Conservation (phyloP, 176 grass and related monocot genomes). For the Saccharum officinarum region DNA sequence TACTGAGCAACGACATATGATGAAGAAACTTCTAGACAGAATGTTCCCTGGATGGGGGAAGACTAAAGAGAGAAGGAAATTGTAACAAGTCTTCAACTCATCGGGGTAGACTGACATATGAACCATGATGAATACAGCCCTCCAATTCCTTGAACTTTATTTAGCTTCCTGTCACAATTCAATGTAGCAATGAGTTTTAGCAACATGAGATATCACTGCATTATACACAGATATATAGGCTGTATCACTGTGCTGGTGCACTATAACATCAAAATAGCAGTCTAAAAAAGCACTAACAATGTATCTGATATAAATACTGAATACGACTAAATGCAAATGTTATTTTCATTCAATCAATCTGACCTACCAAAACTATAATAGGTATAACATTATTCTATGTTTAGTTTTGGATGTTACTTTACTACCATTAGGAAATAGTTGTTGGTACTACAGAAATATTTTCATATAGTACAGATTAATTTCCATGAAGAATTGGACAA, state of each 20-base stretch:
- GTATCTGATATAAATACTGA: not conserved
- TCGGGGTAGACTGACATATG: not conserved
- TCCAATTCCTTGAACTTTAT: not conserved
- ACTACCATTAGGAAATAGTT: not conserved
- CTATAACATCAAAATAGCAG: not conserved
- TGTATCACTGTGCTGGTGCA: not conserved
- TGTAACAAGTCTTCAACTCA: not conserved
- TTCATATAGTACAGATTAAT: not conserved
- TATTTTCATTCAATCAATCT: not conserved
- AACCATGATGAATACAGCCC: not conserved
- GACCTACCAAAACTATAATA: not conserved
- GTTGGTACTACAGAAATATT: not conserved
- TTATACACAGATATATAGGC: not conserved
- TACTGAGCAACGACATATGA: not conserved
- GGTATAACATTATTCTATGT: not conserved
- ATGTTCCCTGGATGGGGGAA: not conserved
- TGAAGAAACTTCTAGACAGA: not conserved
- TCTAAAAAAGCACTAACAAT: not conserved
- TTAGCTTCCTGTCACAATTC: conserved; percentile 1
- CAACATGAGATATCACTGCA: not conserved
- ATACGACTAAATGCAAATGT: not conserved
- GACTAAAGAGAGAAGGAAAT: not conserved
- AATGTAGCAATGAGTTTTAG: not conserved
- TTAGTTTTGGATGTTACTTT: not conserved
- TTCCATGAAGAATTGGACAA: not conserved